phyloP scores from a whole-genome alignment of 2,329 filamentous ascomycete genomes.

The Talaromyces sp. region DNA sequence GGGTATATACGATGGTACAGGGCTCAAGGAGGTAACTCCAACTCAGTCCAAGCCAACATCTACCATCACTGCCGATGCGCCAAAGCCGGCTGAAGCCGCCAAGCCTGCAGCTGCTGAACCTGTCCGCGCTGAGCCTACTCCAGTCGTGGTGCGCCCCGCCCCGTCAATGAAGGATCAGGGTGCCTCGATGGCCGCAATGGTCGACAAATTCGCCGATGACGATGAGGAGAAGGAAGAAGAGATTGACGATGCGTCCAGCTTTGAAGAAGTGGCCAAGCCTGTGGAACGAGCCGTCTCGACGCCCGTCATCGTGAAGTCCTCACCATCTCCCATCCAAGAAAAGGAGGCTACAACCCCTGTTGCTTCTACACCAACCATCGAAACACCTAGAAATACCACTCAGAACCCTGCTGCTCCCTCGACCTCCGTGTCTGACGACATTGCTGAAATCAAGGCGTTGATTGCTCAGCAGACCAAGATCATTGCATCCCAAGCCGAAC shows the following conservation, averaged over 20 bases:
- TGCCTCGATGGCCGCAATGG: conserved; percentile 78
- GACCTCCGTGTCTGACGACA: conserved; percentile 59
- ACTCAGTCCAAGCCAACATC: conserved; percentile 36
- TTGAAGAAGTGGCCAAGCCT: conserved; percentile 80
- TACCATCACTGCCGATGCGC: conserved; percentile 42
- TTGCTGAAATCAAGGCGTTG: conserved; percentile 73
- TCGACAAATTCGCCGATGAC: conserved; percentile 79
- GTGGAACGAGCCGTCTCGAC: conserved; percentile 53
- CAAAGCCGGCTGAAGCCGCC: conserved; percentile 43
- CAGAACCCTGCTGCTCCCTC: conserved; percentile 35
- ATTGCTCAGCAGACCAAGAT: conserved; percentile 74
- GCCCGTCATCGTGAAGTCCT: conserved; percentile 18
- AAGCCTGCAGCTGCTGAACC: conserved; percentile 32
- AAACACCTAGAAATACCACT: conserved; percentile 31
- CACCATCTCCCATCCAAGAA: not conserved
- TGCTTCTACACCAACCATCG: conserved; percentile 36
- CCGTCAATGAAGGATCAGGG: conserved; percentile 80
- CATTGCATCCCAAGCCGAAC: conserved; percentile 71
- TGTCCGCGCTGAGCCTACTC: conserved; percentile 28
- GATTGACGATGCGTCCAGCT: conserved; percentile 64
- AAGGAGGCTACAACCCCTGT: conserved; percentile 2
- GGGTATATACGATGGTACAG: conserved; percentile 81
- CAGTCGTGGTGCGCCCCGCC: conserved; percentile 48
- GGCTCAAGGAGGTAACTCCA: conserved; percentile 68
- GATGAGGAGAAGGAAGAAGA: conserved; percentile 57